These are phyloP conservation scores for Desmodesmus armatus DNA, from an alignment of 139 green algal species.

Conservation along the genomic window DNA sequence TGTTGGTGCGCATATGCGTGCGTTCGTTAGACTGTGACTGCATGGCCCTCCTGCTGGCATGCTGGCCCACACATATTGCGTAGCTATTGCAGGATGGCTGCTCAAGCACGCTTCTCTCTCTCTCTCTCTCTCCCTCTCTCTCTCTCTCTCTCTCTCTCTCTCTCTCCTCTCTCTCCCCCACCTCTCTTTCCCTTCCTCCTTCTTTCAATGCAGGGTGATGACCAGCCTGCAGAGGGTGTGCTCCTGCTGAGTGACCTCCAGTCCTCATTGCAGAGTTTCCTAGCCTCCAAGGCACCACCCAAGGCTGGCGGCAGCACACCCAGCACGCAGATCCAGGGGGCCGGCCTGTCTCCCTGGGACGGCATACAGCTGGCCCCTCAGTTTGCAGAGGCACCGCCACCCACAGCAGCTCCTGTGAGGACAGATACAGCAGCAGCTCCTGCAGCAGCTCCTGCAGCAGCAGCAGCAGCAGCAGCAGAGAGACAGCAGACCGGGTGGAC, in stretches of 20 bases:
- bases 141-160: no score
- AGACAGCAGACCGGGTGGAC: neutral
- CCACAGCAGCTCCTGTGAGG: neutral
- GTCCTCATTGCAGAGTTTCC: conserved; percentile 1
- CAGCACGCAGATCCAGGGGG: neutral
- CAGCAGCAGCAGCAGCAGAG: neutral
- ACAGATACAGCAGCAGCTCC: neutral
- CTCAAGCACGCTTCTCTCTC: no score
- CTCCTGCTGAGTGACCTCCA: conserved; percentile 20
- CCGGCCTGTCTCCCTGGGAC: neutral
- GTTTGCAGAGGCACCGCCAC: neutral
- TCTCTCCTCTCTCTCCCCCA: no score
- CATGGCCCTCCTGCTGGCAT: no score
- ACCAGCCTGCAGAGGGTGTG: no score
- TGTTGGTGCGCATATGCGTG: no score
- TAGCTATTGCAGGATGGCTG: no score
- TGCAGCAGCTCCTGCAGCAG: neutral
- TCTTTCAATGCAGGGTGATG: neutral
- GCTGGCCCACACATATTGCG: no score
- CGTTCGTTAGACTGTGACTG: no score
- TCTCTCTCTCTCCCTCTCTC: no score
- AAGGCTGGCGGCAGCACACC: neutral
- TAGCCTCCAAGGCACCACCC: conserved; percentile 18
- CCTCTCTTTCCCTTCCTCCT: no score
- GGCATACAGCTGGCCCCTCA: neutral